Evolutionary conservation across 208 protist species (phyloP).

Genomic region (Acanthamoeba castellanii): DNA sequence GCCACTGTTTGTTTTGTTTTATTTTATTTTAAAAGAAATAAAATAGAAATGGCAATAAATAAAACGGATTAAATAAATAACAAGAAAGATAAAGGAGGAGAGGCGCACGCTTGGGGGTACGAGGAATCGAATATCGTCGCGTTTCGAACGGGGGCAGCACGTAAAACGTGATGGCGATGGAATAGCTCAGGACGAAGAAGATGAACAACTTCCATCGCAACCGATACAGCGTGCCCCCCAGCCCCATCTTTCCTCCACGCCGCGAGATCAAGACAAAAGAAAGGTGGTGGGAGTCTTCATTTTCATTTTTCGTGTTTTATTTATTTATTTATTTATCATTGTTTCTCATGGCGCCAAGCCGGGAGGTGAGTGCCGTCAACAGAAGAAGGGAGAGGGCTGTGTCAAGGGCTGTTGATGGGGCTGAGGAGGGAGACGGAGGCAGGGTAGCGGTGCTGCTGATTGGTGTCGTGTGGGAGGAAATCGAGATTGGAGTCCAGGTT

Average conservation of each 20-base stretch:
- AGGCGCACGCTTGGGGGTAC: background rate
- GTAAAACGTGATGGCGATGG: background rate
- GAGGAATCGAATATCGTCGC: background rate
- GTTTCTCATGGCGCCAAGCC: background rate
- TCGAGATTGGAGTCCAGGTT: conserved; percentile 25
- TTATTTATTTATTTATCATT: too few species aligned
- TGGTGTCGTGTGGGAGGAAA: background rate
- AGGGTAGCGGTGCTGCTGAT: background rate
- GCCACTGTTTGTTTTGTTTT: too few species aligned
- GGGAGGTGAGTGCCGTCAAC: background rate
- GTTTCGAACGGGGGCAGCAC: background rate
- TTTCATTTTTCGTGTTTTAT: too few species aligned
- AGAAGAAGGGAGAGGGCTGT: background rate
- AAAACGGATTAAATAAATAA: background rate
- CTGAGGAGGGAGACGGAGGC: conserved; percentile 24
- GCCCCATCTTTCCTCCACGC: background rate
- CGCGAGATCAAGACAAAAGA: background rate
- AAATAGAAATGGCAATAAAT: too few species aligned
- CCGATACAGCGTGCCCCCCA: background rate
- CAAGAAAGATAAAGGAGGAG: background rate
- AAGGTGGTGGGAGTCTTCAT: too few species aligned
- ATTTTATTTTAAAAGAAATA: too few species aligned
- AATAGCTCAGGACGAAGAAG: background rate
- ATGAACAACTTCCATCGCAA: conserved; percentile 20
- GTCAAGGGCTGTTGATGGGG: conserved; percentile 12